These are phyloP conservation scores for Centrapalus pauciflorus DNA, from an alignment of 129 eudicot genomes.

Conservation along the genomic window DNA sequence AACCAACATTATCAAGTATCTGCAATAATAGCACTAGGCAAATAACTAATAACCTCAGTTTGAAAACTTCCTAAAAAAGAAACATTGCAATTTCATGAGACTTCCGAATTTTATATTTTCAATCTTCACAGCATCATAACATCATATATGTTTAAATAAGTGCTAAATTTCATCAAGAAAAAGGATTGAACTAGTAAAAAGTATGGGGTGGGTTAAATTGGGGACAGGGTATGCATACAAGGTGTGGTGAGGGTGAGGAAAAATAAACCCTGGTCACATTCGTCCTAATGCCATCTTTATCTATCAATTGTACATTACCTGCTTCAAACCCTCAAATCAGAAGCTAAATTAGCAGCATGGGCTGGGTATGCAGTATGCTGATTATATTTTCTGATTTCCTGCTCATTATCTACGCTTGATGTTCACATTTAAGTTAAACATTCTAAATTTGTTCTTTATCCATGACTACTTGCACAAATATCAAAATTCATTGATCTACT, in stretches of 20 bases:
- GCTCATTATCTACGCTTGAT: background rate
- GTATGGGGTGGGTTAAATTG: background rate
- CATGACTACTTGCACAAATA: background rate
- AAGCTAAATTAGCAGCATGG: background rate
- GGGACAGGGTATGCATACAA: background rate
- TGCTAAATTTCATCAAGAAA: too few species aligned
- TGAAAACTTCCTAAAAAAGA: background rate
- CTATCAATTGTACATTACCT: background rate
- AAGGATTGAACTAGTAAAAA: too few species aligned
- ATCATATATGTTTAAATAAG: too few species aligned
- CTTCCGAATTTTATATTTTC: background rate
- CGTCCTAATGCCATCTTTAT: background rate
- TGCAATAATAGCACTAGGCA: background rate
- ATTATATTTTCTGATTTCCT: background rate
- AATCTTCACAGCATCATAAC: background rate
- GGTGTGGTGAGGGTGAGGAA: background rate
- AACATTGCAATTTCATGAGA: background rate
- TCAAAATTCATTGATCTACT: background rate
- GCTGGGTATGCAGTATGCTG: background rate
- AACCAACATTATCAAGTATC: background rate
- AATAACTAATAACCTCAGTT: background rate
- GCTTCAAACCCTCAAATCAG: background rate
- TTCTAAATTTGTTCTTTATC: background rate
- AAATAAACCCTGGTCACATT: background rate
- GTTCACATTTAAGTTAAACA: background rate